phyloP scores from a whole-genome alignment of 768 basidiomycete genomes.

The Termitomyces sp. region DNA sequence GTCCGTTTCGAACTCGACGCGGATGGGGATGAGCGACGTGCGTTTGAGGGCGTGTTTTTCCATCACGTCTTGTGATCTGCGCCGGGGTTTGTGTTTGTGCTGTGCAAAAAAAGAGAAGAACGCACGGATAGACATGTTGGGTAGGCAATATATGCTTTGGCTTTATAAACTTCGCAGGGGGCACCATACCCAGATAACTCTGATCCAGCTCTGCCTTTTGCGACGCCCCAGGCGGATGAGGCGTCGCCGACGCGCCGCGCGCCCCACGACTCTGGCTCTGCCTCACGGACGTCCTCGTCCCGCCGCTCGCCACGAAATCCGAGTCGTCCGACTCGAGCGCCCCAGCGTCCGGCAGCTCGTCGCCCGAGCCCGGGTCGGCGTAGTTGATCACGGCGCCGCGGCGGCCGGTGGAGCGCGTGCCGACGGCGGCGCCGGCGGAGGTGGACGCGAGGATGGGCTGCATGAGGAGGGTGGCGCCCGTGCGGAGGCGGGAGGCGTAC shows the following conservation, averaged over 20 bases:
- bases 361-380: constrained; percentile 79
- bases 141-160: constrained; percentile 55
- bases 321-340: constrained; percentile 84
- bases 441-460: constrained; percentile 63
- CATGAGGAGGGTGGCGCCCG: constrained; percentile 85
- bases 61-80: constrained; percentile 61
- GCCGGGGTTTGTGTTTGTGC: background rate
- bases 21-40: constrained; percentile 77
- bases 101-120: constrained; percentile 15
- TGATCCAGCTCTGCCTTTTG: constrained; percentile 71
- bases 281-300: constrained; percentile 55
- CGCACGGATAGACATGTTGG: constrained; percentile 75
- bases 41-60: constrained; percentile 55
- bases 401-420: constrained; percentile 45
- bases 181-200: constrained; percentile 85
- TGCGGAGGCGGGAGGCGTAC: constrained; percentile 86
- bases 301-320: constrained; percentile 67
- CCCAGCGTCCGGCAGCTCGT: constrained; percentile 78
- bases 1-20: constrained; percentile 92
- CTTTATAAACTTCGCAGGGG: constrained; percentile 76
- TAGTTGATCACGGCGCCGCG: constrained; percentile 80
- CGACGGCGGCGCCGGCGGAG: constrained; percentile 31
- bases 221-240: constrained; percentile 29
- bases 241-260: constrained; percentile 37
- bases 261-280: constrained; percentile 39